Conservation (phyloP, 495 filamentous ascomycete genomes). For the Entonaema liquescens region DNA sequence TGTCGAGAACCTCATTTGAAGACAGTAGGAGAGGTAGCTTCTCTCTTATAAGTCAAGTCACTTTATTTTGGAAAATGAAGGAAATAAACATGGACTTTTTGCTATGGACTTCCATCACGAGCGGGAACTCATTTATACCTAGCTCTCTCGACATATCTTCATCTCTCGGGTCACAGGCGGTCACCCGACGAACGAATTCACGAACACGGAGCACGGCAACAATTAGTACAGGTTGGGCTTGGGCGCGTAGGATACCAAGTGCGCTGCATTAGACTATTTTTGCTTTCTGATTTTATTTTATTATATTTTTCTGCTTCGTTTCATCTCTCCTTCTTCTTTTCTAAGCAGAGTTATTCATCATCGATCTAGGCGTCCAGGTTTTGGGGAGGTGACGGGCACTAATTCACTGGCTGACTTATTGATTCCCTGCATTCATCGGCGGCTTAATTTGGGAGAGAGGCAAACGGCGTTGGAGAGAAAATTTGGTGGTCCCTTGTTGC, state of each 20-base stretch:
- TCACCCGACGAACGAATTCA: background rate
- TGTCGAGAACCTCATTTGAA: conserved; percentile 36
- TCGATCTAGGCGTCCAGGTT: background rate
- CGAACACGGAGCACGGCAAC: conserved; percentile 5
- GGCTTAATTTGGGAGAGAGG: background rate
- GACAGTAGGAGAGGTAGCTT: background rate
- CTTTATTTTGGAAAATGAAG: background rate
- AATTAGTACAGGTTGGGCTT: background rate
- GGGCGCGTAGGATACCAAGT: conserved; percentile 4
- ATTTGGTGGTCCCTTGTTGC: too few species aligned
- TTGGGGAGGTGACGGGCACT: background rate
- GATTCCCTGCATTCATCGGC: conserved; percentile 3
- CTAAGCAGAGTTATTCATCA: background rate
- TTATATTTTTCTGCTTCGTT: background rate
- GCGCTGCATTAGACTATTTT: conserved; percentile 2
- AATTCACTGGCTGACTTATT: background rate
- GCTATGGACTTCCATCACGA: background rate
- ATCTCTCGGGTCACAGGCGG: too few species aligned
- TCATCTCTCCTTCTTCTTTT: background rate
- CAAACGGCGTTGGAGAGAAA: background rate
- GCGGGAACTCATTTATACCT: background rate
- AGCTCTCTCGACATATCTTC: background rate
- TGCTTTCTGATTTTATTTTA: background rate
- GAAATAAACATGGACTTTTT: background rate
- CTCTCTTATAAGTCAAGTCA: background rate